Evolutionary conservation across 2,329 filamentous ascomycete genomes (phyloP).

Genomic region (Thyridium curvatum): DNA sequence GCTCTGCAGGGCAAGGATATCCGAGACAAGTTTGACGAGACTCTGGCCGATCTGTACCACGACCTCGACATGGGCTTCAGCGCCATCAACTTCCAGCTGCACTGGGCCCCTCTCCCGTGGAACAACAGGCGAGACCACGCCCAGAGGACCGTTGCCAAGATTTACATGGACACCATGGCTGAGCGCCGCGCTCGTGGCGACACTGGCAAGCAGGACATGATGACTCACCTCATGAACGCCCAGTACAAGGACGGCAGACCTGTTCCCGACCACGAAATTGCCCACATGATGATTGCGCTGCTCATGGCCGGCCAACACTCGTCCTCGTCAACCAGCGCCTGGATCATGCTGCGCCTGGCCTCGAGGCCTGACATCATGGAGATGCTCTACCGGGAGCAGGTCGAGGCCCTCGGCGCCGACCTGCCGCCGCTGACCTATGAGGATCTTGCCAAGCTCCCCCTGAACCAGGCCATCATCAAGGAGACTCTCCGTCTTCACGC

Average conservation of each 20-base stretch:
- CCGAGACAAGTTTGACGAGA: conserved; percentile 62
- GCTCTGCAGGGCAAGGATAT: conserved; percentile 73
- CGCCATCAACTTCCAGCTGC: conserved; percentile 77
- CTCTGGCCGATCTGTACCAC: conserved; percentile 71
- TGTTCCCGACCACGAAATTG: conserved; percentile 69
- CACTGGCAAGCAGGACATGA: conserved; percentile 59
- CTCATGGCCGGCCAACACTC: conserved; percentile 83
- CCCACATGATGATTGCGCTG: conserved; percentile 81
- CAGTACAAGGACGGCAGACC: conserved; percentile 66
- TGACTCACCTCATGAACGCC: conserved; percentile 72
- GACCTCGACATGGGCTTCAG: conserved; percentile 75
- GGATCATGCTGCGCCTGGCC: conserved; percentile 71
- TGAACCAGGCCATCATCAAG: conserved; percentile 81
- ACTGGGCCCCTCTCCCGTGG: conserved; percentile 70
- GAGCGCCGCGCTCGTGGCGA: conserved; percentile 46
- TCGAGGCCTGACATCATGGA: conserved; percentile 63
- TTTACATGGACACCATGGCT: conserved; percentile 68
- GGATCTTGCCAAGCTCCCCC: conserved; percentile 67
- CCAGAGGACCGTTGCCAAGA: conserved; percentile 67
- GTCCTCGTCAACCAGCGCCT: conserved; percentile 69
- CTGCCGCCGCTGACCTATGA: conserved; percentile 73
- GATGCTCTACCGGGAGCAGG: conserved; percentile 72
- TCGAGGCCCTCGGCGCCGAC: conserved; percentile 64
- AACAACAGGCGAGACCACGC: conserved; percentile 68
- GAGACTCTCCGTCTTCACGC: conserved; percentile 88